Conservation (phyloP, 257 asterid genomes). For the Solanum chilense region DNA sequence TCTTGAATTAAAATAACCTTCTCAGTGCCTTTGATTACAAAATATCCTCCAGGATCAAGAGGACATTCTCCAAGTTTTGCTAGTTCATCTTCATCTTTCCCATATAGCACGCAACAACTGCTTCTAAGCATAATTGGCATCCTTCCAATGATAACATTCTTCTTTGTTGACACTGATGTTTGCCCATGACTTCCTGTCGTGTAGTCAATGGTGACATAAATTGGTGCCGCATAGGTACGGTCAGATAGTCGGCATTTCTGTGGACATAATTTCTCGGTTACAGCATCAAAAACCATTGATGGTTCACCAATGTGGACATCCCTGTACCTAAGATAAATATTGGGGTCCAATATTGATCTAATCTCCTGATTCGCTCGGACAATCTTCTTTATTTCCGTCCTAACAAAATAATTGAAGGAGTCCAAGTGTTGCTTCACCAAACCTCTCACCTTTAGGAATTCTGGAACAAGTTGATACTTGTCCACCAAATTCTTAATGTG, state of each 20-base stretch:
- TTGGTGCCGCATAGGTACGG: conserved; percentile 85
- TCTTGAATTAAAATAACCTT: conserved; percentile 97
- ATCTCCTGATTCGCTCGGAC: conserved; percentile 50
- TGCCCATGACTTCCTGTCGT: conserved; percentile 27
- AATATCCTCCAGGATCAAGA: conserved; percentile 96
- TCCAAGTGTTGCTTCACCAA: conserved; percentile 91
- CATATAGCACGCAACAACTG: conserved; percentile 48
- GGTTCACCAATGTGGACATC: conserved; percentile 41
- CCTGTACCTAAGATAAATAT: conserved; percentile 17
- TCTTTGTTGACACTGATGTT: conserved; percentile 17
- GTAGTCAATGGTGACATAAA: conserved; percentile 44
- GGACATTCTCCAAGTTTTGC: conserved; percentile 94
- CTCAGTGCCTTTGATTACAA: conserved; percentile 81
- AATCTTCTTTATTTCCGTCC: conserved; percentile 54
- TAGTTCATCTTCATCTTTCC: conserved; percentile 86
- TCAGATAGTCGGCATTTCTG: conserved; percentile 75
- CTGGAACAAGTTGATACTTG: conserved; percentile 73
- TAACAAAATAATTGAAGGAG: conserved; percentile 71
- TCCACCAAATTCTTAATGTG: conserved; percentile 59
- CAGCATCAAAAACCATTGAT: conserved; percentile 16
- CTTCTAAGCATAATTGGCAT: conserved; percentile 97
- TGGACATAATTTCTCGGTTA: conserved; percentile 43
- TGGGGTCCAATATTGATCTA: conserved; percentile 28
- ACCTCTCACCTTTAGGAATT: conserved; percentile 83
- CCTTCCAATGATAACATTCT: conserved; percentile 47